Conservation (phyloP, 1,139 yeast genomes). For the Yamadazyma spencermartinsiae region DNA sequence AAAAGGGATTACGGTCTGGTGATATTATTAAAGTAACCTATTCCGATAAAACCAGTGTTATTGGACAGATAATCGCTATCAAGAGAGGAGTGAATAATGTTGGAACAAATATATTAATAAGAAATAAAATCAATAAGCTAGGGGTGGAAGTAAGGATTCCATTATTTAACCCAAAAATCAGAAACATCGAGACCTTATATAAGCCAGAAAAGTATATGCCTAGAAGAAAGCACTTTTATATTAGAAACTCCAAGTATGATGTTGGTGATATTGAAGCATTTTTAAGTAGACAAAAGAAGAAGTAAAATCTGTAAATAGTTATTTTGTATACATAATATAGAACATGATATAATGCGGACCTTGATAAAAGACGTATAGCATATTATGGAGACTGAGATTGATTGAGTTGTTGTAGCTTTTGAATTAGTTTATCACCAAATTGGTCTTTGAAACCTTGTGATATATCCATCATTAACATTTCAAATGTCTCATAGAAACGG, state of each 20-base stretch:
- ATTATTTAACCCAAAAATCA: constrained; percentile 72
- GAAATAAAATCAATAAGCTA: constrained; percentile 75
- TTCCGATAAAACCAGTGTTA: constrained; percentile 64
- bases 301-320: constrained; percentile 6
- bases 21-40: constrained; percentile 80
- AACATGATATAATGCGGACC: too few species aligned
- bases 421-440: constrained; percentile 31
- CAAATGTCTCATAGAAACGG: constrained; percentile 43
- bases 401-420: constrained; percentile 18
- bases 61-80: constrained; percentile 76
- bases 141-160: constrained; percentile 84
- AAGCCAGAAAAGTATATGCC: constrained; percentile 68
- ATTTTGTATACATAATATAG: neutral
- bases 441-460: constrained; percentile 32
- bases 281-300: constrained; percentile 24
- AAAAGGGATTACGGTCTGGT: constrained; percentile 68
- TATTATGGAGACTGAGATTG: neutral
- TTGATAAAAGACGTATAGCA: constrained; percentile 1
- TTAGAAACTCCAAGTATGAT: constrained; percentile 80
- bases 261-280: constrained; percentile 70
- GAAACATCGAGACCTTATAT: constrained; percentile 71
- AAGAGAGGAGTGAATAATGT: constrained; percentile 60
- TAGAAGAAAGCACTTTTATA: constrained; percentile 83
- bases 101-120: constrained; percentile 69
- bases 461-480: constrained; percentile 40